Evolutionary conservation across 2,329 filamentous ascomycete species (phyloP).

Genomic region (Pyrenochaeta sp.): DNA sequence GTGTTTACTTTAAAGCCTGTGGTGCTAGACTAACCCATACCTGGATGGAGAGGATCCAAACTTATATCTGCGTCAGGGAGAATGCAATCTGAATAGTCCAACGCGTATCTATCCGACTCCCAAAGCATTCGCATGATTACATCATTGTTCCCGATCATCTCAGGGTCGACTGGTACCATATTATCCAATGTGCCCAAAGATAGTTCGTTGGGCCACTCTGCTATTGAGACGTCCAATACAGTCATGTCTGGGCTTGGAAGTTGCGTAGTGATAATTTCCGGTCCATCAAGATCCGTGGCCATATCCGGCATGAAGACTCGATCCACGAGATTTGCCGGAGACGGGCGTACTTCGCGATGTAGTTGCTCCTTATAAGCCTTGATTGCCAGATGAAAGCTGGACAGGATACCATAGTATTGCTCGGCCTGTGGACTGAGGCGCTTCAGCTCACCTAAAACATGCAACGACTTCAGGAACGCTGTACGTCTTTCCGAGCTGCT

Average conservation of each 20-base stretch:
- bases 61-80: slow-evolving; percentile 11
- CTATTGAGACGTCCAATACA: slow-evolving; percentile 7
- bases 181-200: slow-evolving; percentile 9
- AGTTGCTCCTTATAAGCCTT: slow-evolving; percentile 23
- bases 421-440: slow-evolving; percentile 63
- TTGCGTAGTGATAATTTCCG: slow-evolving; percentile 16
- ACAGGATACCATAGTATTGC: slow-evolving; percentile 66
- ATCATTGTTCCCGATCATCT: slow-evolving; percentile 20
- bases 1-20: background rate
- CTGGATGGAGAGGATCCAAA: background rate
- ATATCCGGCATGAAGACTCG: slow-evolving; percentile 16
- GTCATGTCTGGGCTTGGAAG: slow-evolving; percentile 23
- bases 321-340: slow-evolving; percentile 14
- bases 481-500: slow-evolving; percentile 55
- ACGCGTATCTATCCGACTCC: slow-evolving; percentile 21
- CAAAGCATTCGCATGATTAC: slow-evolving; percentile 27
- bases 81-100: slow-evolving; percentile 13
- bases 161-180: slow-evolving; percentile 11
- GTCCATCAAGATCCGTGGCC: slow-evolving; percentile 3
- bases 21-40: background rate
- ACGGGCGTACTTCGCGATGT: slow-evolving; percentile 8
- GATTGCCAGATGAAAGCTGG: slow-evolving; percentile 27
- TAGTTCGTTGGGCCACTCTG: slow-evolving; percentile 15
- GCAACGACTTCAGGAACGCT: slow-evolving; percentile 61
- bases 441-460: slow-evolving; percentile 60